Conservation (phyloP, 495 filamentous ascomycete species). For the Xeromyces bisporus region DNA sequence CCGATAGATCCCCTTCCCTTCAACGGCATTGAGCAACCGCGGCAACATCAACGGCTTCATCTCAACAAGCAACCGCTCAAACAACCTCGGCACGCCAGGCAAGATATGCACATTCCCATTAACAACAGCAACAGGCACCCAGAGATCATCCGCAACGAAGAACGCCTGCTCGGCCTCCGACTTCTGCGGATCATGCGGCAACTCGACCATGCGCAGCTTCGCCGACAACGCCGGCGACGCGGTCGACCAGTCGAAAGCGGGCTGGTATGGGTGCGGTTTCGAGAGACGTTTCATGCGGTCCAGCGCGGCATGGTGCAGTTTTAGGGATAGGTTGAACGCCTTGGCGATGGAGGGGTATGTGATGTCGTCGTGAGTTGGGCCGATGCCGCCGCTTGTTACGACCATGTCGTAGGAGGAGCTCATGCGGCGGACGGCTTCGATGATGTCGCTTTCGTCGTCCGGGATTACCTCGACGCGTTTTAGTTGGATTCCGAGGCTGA, state of each 20-base stretch:
- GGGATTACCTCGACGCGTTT: constrained; percentile 84
- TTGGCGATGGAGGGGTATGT: constrained; percentile 89
- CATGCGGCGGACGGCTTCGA: constrained; percentile 75
- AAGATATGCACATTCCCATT: constrained; percentile 90
- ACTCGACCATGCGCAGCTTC: constrained; percentile 72
- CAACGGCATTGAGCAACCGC: constrained; percentile 54
- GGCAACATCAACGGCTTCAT: constrained; percentile 53
- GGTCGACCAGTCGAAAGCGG: constrained; percentile 69
- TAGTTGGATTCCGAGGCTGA: constrained; percentile 72
- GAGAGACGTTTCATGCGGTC: constrained; percentile 70
- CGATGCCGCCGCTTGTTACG: constrained; percentile 87
- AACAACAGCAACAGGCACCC: constrained; percentile 77
- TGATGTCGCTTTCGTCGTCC: constrained; percentile 79
- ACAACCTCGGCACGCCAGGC: constrained; percentile 75
- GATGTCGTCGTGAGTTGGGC: constrained; percentile 95
- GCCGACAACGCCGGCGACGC: constrained; percentile 63
- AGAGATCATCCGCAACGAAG: constrained; percentile 64
- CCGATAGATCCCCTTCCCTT: constrained; percentile 59
- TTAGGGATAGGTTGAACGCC: constrained; percentile 61
- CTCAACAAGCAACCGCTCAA: constrained; percentile 58
- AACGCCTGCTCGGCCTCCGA: constrained; percentile 48
- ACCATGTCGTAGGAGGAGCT: constrained; percentile 81
- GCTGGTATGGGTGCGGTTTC: constrained; percentile 49
- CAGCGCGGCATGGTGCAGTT: constrained; percentile 58
- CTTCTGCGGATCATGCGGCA: constrained; percentile 54